Evolutionary conservation across 2,329 filamentous ascomycete species (phyloP), one percentile per base, ranked within the genome.

Genomic region (Apiospora aurea): DNA sequence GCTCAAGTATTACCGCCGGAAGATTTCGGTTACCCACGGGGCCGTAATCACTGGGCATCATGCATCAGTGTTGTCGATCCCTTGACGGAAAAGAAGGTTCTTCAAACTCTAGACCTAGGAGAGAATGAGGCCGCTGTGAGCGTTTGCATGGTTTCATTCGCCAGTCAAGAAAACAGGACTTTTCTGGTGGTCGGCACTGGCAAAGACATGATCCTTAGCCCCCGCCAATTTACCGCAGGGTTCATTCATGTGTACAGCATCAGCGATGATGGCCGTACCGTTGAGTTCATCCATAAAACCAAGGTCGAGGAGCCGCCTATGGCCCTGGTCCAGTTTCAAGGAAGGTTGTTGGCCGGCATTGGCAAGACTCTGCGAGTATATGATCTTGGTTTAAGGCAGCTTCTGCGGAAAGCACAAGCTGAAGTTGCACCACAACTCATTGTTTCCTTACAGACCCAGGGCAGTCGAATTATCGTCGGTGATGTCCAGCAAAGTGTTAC

Each of bases 241-340:
- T 97, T 92, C 76, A 93, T 99, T 47, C 94, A 98, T 78, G 93
- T 98, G 38, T 99, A 98, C 82, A 91, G 94, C 57, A 94, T 99
- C 81, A 89, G 93, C 69, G 93, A 97, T 68, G 91, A 94, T 74
- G 97, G 97, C n/a, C 91, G 91, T 71, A 91, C 94, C 77, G 88
- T 99, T 21, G 94, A 98, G 78, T 96, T 98, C 72, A 95, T 98
- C 74, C 96, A 99, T 84, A 98, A 98, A 82, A 99, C 97, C 0
- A 94, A 95, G 78, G 89, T 98, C 8, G 94, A 97, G 75, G 92
- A 95, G 75, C 95, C 96, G 2, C 94, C 97, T 1, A 90, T 94
- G 77, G 96, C 96, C n/a, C 87, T 99, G 21, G 86, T 96, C n/a
- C 88, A 91, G 3, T 99, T 99, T 85, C 96, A 98, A 81, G 97